A percentile compares a stretch with the other conserved stretches of the same genome.
Conservation (phyloP, 495 filamentous ascomycete species). For the Astrothelium macrocarpum region DNA sequence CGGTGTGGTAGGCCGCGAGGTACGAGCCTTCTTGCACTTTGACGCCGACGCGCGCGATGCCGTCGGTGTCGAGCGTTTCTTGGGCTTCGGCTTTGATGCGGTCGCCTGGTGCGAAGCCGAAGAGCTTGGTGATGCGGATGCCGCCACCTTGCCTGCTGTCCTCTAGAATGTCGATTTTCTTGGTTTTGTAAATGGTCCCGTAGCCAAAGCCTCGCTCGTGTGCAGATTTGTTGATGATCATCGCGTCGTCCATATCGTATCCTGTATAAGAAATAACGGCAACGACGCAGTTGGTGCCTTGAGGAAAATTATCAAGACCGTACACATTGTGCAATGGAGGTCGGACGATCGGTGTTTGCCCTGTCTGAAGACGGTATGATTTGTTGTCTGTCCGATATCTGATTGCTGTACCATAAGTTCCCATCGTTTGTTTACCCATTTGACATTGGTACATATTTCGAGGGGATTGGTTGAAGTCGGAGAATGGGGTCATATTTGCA, state of each 20-base stretch:
- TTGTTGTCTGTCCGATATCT: conserved; percentile 94
- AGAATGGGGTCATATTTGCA: conserved; percentile 98
- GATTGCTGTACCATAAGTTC: conserved; percentile 81
- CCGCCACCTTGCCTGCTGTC: conserved; percentile 42
- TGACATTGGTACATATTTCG: conserved; percentile 99
- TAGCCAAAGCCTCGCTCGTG: conserved; percentile 96
- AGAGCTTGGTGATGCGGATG: conserved; percentile 48
- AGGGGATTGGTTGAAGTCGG: conserved; percentile 96
- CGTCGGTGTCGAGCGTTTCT: conserved; percentile 70
- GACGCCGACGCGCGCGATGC: conserved; percentile 68
- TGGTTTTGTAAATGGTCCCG: conserved; percentile 95
- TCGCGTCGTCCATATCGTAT: conserved; percentile 99
- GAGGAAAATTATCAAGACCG: conserved; percentile 95
- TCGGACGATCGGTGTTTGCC: conserved; percentile 89
- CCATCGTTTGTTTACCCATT: conserved; percentile 99
- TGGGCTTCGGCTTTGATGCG: conserved; percentile 54
- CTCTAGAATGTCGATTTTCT: conserved; percentile 73
- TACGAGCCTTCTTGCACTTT: conserved; percentile 68
- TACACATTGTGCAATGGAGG: conserved; percentile 90
- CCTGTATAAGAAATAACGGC: conserved; percentile 98
- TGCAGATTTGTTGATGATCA: conserved; percentile 97
- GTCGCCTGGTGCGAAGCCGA: conserved; percentile 72
- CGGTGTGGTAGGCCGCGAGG: conserved; percentile 82
- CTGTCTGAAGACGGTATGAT: conserved; percentile 85
- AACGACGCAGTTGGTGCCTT: conserved; percentile 93